Evolutionary conservation across 1,139 yeast species (phyloP), one percentile per base, ranked within the genome.

Genomic region (Wickerhamomyces sp.): DNA sequence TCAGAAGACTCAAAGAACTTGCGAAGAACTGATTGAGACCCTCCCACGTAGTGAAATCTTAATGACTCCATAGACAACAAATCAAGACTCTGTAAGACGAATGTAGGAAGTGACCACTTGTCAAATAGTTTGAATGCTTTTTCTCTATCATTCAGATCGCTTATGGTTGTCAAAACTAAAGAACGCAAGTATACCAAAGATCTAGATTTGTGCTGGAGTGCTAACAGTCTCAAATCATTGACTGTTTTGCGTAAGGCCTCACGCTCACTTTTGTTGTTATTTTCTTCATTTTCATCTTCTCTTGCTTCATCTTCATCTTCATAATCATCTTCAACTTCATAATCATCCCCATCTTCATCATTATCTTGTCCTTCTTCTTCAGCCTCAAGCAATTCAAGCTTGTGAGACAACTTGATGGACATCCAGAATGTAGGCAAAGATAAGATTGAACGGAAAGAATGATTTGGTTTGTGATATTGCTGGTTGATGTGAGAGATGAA

Each of bases 41-140:
- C 55, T 4, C 46, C 37, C 19, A 46, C 22, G 32, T 35, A 47
- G 19, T 35, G 51, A 7, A 42, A 37, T 17, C 36, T 39, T 5
- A 51, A 22, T 3, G 36, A 35, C 1, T n/a, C 28, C 10, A 45
- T 31, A 2, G 41, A 27, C 15, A 47, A 15, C 2, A 45, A 26
- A 38, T 52, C 55, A n/a, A 36, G 24, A 12, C 36, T 29, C 21
- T 49, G 55, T 5, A 52, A 37, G 13, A 42, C 37, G 4, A 45
- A 20, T 0, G 55, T 40, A 12, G 52, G 47, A 1, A 43, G 25
- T 7, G 45, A 32, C 17, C 40, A 31, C 1, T 33, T 21, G 2
- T 32, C 21, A 35, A 36, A 50, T 13, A 22, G 22, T 10, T 9
- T 18, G 3, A 38, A 22, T 9, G 46, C 48, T 5, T 21, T 31